Evolutionary conservation across 2,329 filamentous ascomycete species (phyloP).

Genomic region (Kalmusia sp.): DNA sequence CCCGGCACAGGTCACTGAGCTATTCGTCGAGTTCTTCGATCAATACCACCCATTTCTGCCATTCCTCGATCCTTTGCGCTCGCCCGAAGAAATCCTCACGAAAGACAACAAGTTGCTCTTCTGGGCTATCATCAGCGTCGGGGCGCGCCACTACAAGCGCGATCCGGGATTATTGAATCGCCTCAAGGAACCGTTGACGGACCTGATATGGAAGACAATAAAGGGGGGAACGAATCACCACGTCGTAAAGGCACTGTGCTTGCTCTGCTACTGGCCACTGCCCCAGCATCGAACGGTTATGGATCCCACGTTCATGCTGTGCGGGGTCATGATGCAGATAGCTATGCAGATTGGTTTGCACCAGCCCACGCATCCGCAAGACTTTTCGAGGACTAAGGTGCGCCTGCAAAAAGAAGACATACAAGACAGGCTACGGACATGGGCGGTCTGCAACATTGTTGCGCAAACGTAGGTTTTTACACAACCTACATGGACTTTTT

Average conservation of each 20-base stretch:
- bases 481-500: too few relatives aligned
- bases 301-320: conserved; percentile 82
- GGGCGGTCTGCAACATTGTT: conserved; percentile 86
- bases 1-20: conserved; percentile 54
- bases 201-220: conserved; percentile 78
- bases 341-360: conserved; percentile 85
- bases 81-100: conserved; percentile 75
- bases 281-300: conserved; percentile 82
- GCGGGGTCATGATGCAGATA: conserved; percentile 86
- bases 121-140: conserved; percentile 81
- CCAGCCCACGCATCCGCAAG: conserved; percentile 80
- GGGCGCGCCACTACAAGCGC: conserved; percentile 71
- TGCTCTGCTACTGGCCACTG: conserved; percentile 82
- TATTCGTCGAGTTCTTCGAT: conserved; percentile 78
- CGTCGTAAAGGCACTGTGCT: conserved; percentile 80
- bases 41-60: conserved; percentile 81
- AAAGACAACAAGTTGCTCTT: conserved; percentile 82
- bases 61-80: conserved; percentile 71
- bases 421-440: conserved; percentile 78
- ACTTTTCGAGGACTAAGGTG: conserved; percentile 78
- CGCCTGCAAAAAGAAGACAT: conserved; percentile 81
- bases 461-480: conserved; percentile 66
- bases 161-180: conserved; percentile 71
- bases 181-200: conserved; percentile 70
- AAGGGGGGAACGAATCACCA: conserved; percentile 81